A percentile compares a stretch with the other conserved stretches of the same genome.
Conservation (phyloP, 2,329 filamentous ascomycete genomes). For the Didymella pinodella region DNA sequence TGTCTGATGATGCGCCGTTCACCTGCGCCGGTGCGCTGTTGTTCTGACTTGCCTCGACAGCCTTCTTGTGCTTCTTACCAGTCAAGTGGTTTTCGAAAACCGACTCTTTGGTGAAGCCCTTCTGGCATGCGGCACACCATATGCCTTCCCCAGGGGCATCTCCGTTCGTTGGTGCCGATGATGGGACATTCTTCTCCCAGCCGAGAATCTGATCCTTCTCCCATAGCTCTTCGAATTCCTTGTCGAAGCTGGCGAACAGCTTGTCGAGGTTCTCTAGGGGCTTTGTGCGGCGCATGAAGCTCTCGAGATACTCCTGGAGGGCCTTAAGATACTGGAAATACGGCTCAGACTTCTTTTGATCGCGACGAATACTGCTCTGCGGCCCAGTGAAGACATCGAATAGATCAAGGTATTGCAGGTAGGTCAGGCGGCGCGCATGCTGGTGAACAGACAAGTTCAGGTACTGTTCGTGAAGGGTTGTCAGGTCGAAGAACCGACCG, state of each 20-base stretch:
- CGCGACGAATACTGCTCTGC: slow-evolving; percentile 75
- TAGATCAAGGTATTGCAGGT: slow-evolving; percentile 89
- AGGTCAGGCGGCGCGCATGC: slow-evolving; percentile 69
- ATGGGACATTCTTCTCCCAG: slow-evolving; percentile 68
- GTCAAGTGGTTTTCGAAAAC: slow-evolving; percentile 89
- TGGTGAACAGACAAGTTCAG: slow-evolving; percentile 89
- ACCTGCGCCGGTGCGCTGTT: slow-evolving; percentile 25
- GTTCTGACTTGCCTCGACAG: slow-evolving; percentile 65
- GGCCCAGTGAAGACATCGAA: slow-evolving; percentile 88
- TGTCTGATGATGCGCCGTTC: slow-evolving; percentile 31
- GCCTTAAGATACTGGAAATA: slow-evolving; percentile 90
- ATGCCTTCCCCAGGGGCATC: slow-evolving; percentile 70
- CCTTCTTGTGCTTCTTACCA: slow-evolving; percentile 92
- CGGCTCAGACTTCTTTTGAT: slow-evolving; percentile 87
- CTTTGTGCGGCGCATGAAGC: slow-evolving; percentile 82
- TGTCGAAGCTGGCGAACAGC: slow-evolving; percentile 76
- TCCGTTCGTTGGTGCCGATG: slow-evolving; percentile 55
- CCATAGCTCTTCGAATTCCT: slow-evolving; percentile 87
- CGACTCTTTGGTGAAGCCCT: slow-evolving; percentile 94
- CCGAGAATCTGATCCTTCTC: slow-evolving; percentile 78
- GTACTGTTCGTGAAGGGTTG: slow-evolving; percentile 82
- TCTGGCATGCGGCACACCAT: slow-evolving; percentile 92
- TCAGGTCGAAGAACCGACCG: slow-evolving; percentile 91
- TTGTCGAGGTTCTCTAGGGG: slow-evolving; percentile 87
- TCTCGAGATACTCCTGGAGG: slow-evolving; percentile 83